These are phyloP conservation scores for Ilex asprella DNA, from an alignment of 257 asterid genomes.

Conservation along the genomic window DNA sequence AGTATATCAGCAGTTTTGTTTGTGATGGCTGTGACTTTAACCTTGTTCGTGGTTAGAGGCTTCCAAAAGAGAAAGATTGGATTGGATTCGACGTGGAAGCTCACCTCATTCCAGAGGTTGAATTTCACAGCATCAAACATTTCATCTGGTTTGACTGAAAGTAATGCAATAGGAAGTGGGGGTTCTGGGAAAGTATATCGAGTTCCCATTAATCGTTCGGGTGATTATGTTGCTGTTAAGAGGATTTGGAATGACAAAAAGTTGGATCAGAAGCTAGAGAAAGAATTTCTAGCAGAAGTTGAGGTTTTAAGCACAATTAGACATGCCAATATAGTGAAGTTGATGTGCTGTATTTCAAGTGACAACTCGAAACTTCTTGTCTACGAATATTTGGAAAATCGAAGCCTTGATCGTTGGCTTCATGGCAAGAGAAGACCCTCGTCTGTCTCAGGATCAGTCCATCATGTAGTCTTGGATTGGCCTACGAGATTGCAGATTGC, in stretches of 20 bases:
- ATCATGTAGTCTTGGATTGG: constrained; percentile 41
- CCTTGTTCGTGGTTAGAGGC: constrained; percentile 33
- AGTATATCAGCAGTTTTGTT: constrained; percentile 43
- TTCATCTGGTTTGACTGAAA: constrained; percentile 43
- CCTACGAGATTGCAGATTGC: constrained; percentile 47
- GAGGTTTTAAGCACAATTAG: constrained; percentile 57
- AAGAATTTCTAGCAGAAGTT: constrained; percentile 66
- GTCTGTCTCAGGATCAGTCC: constrained; percentile 27
- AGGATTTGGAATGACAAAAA: constrained; percentile 42
- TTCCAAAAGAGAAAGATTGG: constrained; percentile 33
- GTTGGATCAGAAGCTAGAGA: constrained; percentile 48
- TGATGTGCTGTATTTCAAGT: constrained; percentile 64
- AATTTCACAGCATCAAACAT: constrained; percentile 59
- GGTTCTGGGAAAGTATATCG: constrained; percentile 82
- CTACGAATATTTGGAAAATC: constrained; percentile 73
- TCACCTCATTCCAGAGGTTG: constrained; percentile 69
- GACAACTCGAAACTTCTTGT: constrained; percentile 60
- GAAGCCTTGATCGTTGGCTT: constrained; percentile 76
- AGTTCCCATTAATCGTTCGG: constrained; percentile 40
- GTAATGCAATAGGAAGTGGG: constrained; percentile 63
- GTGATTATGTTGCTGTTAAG: constrained; percentile 67
- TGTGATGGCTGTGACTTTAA: constrained; percentile 31
- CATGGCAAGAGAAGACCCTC: constrained; percentile 30
- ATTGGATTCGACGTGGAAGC: constrained; percentile 50
- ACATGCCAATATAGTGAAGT: constrained; percentile 71